Evolutionary conservation across 257 asterid species (phyloP).

Genomic region (Cordia subcordata): DNA sequence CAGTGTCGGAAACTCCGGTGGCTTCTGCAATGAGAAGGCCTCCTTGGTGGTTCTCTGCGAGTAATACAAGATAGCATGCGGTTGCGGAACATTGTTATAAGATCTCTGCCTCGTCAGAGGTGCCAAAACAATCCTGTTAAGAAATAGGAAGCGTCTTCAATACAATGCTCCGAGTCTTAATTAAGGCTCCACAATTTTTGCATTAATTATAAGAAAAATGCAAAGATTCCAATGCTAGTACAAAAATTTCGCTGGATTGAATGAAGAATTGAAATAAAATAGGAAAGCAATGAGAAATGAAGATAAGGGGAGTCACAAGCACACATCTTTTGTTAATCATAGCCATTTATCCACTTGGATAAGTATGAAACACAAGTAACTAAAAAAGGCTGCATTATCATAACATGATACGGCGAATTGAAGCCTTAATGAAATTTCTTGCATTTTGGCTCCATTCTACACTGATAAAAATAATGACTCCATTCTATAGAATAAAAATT

Average conservation of each 20-base stretch:
- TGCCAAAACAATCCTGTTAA: conserved; percentile 12
- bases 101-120: conserved; percentile 16
- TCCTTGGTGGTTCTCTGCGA: conserved; percentile 13
- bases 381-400: too few relatives aligned
- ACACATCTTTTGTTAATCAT: too few relatives aligned
- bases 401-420: not conserved
- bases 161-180: not conserved
- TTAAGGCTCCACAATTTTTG: too few relatives aligned
- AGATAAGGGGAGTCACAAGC: too few relatives aligned
- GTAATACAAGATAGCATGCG: conserved; percentile 17
- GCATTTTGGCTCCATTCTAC: too few relatives aligned
- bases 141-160: not conserved
- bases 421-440: not conserved
- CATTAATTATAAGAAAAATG: too few relatives aligned
- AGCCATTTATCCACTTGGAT: not conserved
- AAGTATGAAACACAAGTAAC: not conserved
- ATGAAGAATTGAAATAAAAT: too few relatives aligned
- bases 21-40: conserved; percentile 32
- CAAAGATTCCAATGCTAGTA: too few relatives aligned
- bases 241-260: too few relatives aligned
- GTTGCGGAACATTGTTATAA: conserved; percentile 13
- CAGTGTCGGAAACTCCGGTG: conserved; percentile 46
- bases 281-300: too few relatives aligned
- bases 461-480: too few relatives aligned
- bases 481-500: too few relatives aligned